Conservation (phyloP, 2,329 filamentous ascomycete genomes). For the Colletotrichum acutatum region DNA sequence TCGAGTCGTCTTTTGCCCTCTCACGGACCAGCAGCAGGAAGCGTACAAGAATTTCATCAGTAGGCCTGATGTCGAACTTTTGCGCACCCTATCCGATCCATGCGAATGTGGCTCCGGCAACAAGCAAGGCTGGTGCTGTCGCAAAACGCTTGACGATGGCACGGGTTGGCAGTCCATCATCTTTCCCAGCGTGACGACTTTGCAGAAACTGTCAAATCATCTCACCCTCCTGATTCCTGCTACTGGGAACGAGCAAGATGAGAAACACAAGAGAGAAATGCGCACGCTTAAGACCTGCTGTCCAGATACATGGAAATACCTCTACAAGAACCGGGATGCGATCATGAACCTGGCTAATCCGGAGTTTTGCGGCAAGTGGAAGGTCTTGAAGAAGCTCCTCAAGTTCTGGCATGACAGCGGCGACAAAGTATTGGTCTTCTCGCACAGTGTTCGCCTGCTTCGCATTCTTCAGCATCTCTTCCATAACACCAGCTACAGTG, state of each 20-base stretch:
- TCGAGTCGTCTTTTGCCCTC: constrained; percentile 91
- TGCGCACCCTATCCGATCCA: constrained; percentile 73
- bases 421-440: constrained; percentile 96
- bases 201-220: constrained; percentile 93
- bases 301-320: constrained; percentile 77
- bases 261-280: constrained; percentile 83
- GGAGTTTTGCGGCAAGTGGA: constrained; percentile 97
- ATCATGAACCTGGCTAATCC: constrained; percentile 85
- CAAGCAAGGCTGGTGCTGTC: constrained; percentile 86
- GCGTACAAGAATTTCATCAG: constrained; percentile 88
- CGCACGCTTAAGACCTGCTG: constrained; percentile 78
- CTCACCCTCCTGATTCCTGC: constrained; percentile 88
- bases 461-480: constrained; percentile 88
- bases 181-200: constrained; percentile 83
- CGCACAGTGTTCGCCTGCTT: constrained; percentile 87
- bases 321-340: constrained; percentile 81
- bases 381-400: constrained; percentile 85
- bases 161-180: constrained; percentile 79
- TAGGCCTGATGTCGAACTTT: constrained; percentile 74
- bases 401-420: constrained; percentile 90
- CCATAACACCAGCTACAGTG: constrained; percentile 87
- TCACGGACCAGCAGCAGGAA: constrained; percentile 82
- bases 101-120: constrained; percentile 78
- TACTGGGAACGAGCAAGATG: constrained; percentile 62
- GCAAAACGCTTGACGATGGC: constrained; percentile 67